phyloP scores from a whole-genome alignment of 768 basidiomycete species.

The Kwoniella heveanensis region DNA sequence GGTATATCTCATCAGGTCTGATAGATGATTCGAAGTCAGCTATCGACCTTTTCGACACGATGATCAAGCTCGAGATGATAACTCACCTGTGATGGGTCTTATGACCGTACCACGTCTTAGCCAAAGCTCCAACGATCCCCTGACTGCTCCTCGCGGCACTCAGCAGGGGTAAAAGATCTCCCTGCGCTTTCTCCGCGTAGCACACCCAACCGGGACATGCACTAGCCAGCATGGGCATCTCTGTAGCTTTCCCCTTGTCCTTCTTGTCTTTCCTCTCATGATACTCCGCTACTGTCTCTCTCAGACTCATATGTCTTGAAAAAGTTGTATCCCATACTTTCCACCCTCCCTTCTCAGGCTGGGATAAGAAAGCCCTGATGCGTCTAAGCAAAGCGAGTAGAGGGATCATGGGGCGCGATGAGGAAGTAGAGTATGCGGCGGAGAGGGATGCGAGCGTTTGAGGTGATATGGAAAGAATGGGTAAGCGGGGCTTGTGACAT shows the following conservation, averaged over 20 bases:
- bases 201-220: conserved; percentile 99
- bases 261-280: conserved; percentile 64
- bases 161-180: conserved; percentile 89
- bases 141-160: conserved; percentile 87
- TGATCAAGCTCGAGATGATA: neutral
- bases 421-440: conserved; percentile 57
- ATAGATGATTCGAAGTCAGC: conserved; percentile 5
- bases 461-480: conserved; percentile 84
- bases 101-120: conserved; percentile 80
- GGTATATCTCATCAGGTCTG: conserved; percentile 87
- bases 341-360: conserved; percentile 44
- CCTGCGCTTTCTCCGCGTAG: conserved; percentile 96
- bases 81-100: conserved; percentile 72
- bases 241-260: conserved; percentile 39
- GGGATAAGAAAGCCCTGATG: conserved; percentile 54
- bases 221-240: conserved; percentile 87
- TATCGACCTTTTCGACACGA: neutral
- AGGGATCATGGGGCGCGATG: conserved; percentile 59
- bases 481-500: conserved; percentile 43
- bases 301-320: conserved; percentile 78
- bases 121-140: conserved; percentile 88
- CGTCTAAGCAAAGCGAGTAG: conserved; percentile 66
- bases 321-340: conserved; percentile 90
- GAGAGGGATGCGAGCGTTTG: conserved; percentile 82
- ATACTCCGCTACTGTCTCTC: conserved; percentile 81